Percentiles rank a stretch among this genome's conserved stretches.
These are phyloP conservation scores for Penicillium cosmopolitanum DNA, from an alignment of 495 filamentous ascomycete species.

Conservation along the genomic window DNA sequence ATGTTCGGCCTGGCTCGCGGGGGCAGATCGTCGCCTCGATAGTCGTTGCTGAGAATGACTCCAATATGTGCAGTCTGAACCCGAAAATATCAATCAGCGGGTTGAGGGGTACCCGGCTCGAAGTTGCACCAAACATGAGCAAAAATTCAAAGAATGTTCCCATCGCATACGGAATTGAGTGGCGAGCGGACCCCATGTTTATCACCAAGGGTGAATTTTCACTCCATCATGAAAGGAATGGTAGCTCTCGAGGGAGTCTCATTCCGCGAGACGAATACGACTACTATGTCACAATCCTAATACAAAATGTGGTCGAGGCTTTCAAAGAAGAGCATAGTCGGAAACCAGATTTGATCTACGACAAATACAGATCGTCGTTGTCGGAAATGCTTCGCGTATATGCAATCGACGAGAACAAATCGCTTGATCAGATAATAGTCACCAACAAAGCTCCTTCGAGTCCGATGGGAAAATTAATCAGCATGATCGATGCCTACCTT, in stretches of 20 bases:
- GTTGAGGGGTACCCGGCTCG: constrained; percentile 24
- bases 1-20: constrained; percentile 4
- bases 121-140: not conserved
- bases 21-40: constrained; percentile 22
- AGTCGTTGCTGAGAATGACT: constrained; percentile 1
- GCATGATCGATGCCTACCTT: constrained; percentile 12
- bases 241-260: not conserved
- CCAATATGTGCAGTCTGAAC: not conserved
- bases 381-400: not conserved
- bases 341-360: constrained; percentile 6
- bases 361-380: constrained; percentile 9
- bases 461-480: constrained; percentile 5
- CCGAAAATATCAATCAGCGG: constrained; percentile 21
- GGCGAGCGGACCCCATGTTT: constrained; percentile 26
- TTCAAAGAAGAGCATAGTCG: not conserved
- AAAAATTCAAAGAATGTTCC: constrained; percentile 1
- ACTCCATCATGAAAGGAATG: not conserved
- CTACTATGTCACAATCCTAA: not conserved
- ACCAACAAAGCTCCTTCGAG: not conserved
- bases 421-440: not conserved
- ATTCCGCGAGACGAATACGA: not conserved
- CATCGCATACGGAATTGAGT: constrained; percentile 26
- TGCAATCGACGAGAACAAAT: not conserved
- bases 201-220: not conserved
- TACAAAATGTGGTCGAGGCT: constrained; percentile 7